Base-by-base conservation (phyloP, 2,329 filamentous ascomycete species). In the Fusarium camptoceras region DNA sequence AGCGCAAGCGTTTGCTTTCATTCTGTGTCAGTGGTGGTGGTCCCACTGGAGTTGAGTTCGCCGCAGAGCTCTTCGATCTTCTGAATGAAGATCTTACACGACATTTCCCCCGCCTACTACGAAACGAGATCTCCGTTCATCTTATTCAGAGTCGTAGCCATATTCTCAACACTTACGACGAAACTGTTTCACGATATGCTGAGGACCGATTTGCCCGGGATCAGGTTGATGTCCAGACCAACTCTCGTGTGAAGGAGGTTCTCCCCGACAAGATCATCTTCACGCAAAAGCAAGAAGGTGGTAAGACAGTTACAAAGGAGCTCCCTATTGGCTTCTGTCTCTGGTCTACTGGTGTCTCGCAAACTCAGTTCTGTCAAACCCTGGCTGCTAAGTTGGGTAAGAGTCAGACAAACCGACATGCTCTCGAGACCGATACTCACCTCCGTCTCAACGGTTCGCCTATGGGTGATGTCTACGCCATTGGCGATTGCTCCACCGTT, bases 111-210 rank as follows among this genome's bases (percentile, higher is more conserved):
- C 91, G 90, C 68, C 89, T 99, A 30, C 82, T 99, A n/a, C 90
- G 96, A 66, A 98, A 98, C 78, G 94, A 99, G 79, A 97, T 99
- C 50, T 98, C 96, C 0, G 95, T 99, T 2, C 97, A 99, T 77
- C 86, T 99, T 48, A 98, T 99, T 67, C 96, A 99, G 78, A 97
- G 94, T 75, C 89, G 96, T 63, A 91, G 92, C 42, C 96, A 99
- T 75, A 99, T 99, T 69, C 85, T 99, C 30, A 99, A 99, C 83
- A 99, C 96, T 1, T 99, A 99, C 78, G 96, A 99, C 71, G 96
- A 99, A 81, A 91, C 94, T 0, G 86, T 99, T 3, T 98, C 94
- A 14, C 90, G 90, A 77, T 99, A 97, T 78, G 95, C 96, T 22
- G 96, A 99, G 81, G 89, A 93, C 55, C 91, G 93, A 43, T 98